Evolutionary conservation across 2,329 filamentous ascomycete species (phyloP).

Genomic region (Thelonectria discophora): DNA sequence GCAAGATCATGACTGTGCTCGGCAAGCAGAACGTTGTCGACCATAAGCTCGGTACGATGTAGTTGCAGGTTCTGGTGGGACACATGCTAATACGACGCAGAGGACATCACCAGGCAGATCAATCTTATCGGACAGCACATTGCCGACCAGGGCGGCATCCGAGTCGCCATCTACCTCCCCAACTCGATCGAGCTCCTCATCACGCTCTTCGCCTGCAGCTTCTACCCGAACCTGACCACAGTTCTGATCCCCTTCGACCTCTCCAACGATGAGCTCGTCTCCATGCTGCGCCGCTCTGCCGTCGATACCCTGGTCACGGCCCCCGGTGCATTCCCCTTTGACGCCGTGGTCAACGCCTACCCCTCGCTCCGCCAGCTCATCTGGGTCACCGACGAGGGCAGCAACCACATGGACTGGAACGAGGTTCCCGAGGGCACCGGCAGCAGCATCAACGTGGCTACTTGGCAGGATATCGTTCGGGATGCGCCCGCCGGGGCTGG

Average conservation of each 20-base stretch:
- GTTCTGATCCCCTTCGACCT: constrained; percentile 87
- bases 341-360: constrained; percentile 74
- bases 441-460: constrained; percentile 80
- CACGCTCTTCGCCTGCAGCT: constrained; percentile 86
- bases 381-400: constrained; percentile 93
- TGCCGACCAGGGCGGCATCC: constrained; percentile 74
- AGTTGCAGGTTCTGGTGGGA: background rate
- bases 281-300: constrained; percentile 75
- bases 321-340: constrained; percentile 86
- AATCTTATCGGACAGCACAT: constrained; percentile 84
- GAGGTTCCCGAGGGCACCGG: constrained; percentile 82
- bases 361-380: constrained; percentile 79
- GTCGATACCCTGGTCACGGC: constrained; percentile 86
- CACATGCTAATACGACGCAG: constrained; percentile 45
- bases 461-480: constrained; percentile 89
- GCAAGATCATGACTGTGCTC: constrained; percentile 79
- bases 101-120: constrained; percentile 84
- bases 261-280: constrained; percentile 71
- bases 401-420: constrained; percentile 94
- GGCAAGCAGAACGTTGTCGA: constrained; percentile 80
- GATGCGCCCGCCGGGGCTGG: constrained; percentile 69
- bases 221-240: constrained; percentile 82
- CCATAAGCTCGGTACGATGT: constrained; percentile 66
- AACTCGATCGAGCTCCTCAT: constrained; percentile 91
- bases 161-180: constrained; percentile 88